Evolutionary conservation across 2,329 filamentous ascomycete genomes (phyloP).

Genomic region (Arthroderma uncinatum): DNA sequence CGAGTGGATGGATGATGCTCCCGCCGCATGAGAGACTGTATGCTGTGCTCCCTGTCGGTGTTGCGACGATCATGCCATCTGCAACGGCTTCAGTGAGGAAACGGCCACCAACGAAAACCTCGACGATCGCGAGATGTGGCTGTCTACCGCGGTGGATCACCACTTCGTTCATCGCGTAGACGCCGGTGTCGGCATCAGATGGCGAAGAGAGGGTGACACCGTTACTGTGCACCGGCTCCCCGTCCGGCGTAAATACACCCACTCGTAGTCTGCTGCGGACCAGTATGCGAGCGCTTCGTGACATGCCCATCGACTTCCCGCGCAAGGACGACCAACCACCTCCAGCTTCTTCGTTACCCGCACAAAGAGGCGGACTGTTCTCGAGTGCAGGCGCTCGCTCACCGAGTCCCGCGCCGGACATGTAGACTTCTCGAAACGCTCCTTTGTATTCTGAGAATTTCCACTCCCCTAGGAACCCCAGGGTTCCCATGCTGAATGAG

Average conservation of each 20-base stretch:
- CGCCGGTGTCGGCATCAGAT: slow-evolving; percentile 35
- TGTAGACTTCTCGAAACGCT: slow-evolving; percentile 85
- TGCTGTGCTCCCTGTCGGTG: slow-evolving; percentile 87
- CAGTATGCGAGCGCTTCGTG: slow-evolving; percentile 66
- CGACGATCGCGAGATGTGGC: slow-evolving; percentile 82
- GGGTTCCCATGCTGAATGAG: slow-evolving; percentile 91
- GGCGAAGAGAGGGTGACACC: slow-evolving; percentile 18
- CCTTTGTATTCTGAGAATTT: slow-evolving; percentile 87
- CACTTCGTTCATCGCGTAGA: slow-evolving; percentile 84
- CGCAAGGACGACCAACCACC: slow-evolving; percentile 59
- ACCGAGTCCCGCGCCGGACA: slow-evolving; percentile 53
- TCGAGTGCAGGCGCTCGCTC: slow-evolving; percentile 36
- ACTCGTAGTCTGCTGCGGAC: slow-evolving; percentile 80
- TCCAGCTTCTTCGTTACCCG: slow-evolving; percentile 16
- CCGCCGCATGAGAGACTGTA: slow-evolving; percentile 91
- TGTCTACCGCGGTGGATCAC: slow-evolving; percentile 83
- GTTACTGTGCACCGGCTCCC: slow-evolving; percentile 31
- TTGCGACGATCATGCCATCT: slow-evolving; percentile 88
- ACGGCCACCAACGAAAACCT: slow-evolving; percentile 78
- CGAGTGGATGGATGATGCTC: slow-evolving; percentile 85
- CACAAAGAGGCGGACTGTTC: slow-evolving; percentile 27
- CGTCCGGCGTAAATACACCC: slow-evolving; percentile 63
- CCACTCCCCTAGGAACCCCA: slow-evolving; percentile 94
- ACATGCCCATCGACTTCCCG: slow-evolving; percentile 69
- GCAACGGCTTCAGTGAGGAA: slow-evolving; percentile 90